These are phyloP conservation scores for Fusarium praegraminearum DNA, from an alignment of 2,329 filamentous ascomycete genomes.

Conservation along the genomic window DNA sequence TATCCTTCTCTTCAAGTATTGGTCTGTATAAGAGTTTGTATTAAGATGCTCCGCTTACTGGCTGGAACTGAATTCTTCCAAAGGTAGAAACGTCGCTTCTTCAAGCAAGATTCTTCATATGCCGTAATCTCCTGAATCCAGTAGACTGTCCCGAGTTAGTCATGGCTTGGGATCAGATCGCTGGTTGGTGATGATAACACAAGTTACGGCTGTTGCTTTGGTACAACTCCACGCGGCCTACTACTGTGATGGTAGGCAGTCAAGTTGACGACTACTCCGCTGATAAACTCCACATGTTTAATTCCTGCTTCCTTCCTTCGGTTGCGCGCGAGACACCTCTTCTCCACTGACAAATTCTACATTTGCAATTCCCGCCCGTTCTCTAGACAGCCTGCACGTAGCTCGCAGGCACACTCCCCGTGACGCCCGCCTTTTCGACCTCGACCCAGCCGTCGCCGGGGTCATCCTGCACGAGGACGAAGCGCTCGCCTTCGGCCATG, in stretches of 20 bases:
- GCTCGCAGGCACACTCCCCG: constrained; percentile 91
- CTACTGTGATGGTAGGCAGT: too few relatives aligned
- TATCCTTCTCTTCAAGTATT: constrained; percentile 14
- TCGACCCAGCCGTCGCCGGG: constrained; percentile 96
- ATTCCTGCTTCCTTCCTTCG: too few relatives aligned
- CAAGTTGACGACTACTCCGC: too few relatives aligned
- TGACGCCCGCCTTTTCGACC: constrained; percentile 89
- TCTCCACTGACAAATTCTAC: constrained; percentile 15
- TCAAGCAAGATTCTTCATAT: constrained; percentile 4
- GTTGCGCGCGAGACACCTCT: too few relatives aligned
- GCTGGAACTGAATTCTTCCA: not conserved
- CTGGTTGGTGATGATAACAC: too few relatives aligned
- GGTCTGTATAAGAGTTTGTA: constrained; percentile 9
- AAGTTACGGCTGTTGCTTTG: too few relatives aligned
- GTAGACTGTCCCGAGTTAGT: too few relatives aligned
- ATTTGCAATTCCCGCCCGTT: constrained; percentile 26
- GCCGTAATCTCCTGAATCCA: too few relatives aligned
- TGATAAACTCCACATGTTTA: too few relatives aligned
- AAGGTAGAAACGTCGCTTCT: not conserved
- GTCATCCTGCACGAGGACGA: constrained; percentile 90
- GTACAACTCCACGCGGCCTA: too few relatives aligned
- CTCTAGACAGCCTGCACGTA: constrained; percentile 82
- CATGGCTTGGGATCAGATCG: too few relatives aligned
- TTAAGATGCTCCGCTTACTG: constrained; percentile 17
- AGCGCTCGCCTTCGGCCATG: constrained; percentile 91